Evolutionary conservation across 768 basidiomycete species (phyloP).

Genomic region (Suillus luteus): DNA sequence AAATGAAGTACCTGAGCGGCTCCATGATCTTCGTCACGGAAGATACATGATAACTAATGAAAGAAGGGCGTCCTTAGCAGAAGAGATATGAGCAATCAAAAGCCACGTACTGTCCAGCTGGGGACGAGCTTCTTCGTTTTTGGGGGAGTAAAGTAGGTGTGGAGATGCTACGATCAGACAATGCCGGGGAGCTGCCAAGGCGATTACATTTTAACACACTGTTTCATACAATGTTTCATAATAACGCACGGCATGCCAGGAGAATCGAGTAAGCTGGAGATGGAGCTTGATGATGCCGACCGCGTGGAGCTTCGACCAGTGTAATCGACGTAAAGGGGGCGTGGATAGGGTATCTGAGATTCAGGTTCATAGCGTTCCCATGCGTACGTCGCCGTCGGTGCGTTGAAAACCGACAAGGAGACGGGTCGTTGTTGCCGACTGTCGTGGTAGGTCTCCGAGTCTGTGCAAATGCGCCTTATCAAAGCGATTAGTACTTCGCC

Average conservation of each 20-base stretch:
- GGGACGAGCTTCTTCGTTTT: slow-evolving; percentile 37
- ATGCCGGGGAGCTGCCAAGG: slow-evolving; percentile 29
- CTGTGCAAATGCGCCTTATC: slow-evolving; percentile 27
- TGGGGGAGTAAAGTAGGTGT: slow-evolving; percentile 33
- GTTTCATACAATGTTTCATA: slow-evolving; percentile 12
- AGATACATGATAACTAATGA: slow-evolving; percentile 13
- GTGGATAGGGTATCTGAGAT: slow-evolving; percentile 43
- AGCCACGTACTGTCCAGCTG: slow-evolving; percentile 29
- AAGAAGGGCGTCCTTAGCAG: not conserved
- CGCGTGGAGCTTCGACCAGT: slow-evolving; percentile 35
- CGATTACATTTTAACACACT: slow-evolving; percentile 19
- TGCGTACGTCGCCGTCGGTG: slow-evolving; percentile 46
- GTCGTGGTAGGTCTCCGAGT: slow-evolving; percentile 26
- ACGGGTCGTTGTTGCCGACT: slow-evolving; percentile 33
- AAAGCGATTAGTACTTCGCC: slow-evolving; percentile 21
- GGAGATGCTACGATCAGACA: slow-evolving; percentile 29
- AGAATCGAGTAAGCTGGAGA: slow-evolving; percentile 31
- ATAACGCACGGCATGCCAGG: slow-evolving; percentile 34
- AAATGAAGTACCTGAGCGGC: slow-evolving; percentile 30
- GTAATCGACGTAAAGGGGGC: slow-evolving; percentile 42
- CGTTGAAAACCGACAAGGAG: slow-evolving; percentile 44
- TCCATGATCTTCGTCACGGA: slow-evolving; percentile 25
- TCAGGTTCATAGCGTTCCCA: slow-evolving; percentile 50
- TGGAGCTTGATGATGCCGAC: slow-evolving; percentile 33
- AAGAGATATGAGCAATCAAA: not conserved